These are phyloP conservation scores for Zoysia matrella DNA, from an alignment of 202 grass and related monocot genomes.

Conservation along the genomic window DNA sequence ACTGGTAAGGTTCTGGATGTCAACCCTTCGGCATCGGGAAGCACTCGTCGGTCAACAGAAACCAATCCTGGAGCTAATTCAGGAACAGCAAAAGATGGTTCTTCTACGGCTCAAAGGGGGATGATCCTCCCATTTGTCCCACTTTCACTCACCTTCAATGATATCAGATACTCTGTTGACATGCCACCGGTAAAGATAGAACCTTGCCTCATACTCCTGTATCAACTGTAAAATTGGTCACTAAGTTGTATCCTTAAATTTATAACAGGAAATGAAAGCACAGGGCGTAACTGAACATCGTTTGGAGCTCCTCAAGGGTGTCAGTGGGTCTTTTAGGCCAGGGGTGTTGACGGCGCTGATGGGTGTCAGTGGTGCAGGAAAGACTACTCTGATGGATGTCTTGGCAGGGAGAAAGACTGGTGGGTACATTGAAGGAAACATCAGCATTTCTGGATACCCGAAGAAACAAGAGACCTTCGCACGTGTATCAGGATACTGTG, in stretches of 20 bases:
- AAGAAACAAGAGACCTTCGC: slow-evolving; percentile 83
- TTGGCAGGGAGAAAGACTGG: slow-evolving; percentile 82
- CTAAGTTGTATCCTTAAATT: slow-evolving; percentile 7
- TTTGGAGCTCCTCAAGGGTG: slow-evolving; percentile 70
- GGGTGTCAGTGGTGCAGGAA: slow-evolving; percentile 83
- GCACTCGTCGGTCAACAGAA: slow-evolving; percentile 29
- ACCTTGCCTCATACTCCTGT: slow-evolving; percentile 4
- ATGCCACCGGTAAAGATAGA: slow-evolving; percentile 53
- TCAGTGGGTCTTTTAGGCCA: slow-evolving; percentile 81
- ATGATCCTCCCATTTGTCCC: slow-evolving; percentile 78
- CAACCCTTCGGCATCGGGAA: slow-evolving; percentile 44
- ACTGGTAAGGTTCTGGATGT: slow-evolving; percentile 57
- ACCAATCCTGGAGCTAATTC: slow-evolving; percentile 17
- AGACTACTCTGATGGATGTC: slow-evolving; percentile 84
- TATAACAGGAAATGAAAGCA: slow-evolving; percentile 87
- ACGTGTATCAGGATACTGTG: slow-evolving; percentile 81
- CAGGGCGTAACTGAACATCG: slow-evolving; percentile 76
- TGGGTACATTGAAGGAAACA: slow-evolving; percentile 78
- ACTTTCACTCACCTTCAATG: no score
- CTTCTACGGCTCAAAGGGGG: slow-evolving; percentile 54
- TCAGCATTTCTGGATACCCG: slow-evolving; percentile 66
- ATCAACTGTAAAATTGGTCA: neutral
- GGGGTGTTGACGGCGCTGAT: slow-evolving; percentile 77
- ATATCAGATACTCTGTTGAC: no score
- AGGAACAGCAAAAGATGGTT: slow-evolving; percentile 28